Percentiles rank a stretch among this genome's conserved stretches.
Evolutionary conservation across 176 grass and related monocot genomes (phyloP).

Genomic region (Olyra latifolia): DNA sequence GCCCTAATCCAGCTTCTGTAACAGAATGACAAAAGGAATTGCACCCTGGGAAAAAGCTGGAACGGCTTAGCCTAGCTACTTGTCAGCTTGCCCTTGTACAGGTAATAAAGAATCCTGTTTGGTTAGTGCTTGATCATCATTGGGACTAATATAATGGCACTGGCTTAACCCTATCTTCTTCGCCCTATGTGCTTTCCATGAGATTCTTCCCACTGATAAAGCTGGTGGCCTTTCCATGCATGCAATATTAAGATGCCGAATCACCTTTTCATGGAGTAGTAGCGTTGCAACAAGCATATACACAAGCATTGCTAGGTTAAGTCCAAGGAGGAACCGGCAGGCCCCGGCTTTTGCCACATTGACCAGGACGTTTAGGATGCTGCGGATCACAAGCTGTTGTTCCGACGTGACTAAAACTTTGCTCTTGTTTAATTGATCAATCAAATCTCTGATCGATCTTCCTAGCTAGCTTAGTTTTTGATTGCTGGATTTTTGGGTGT

Average conservation of each 20-base stretch:
- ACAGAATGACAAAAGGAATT: constrained; percentile 52
- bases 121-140: constrained; percentile 37
- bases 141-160: constrained; percentile 37
- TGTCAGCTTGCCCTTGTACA: constrained; percentile 62
- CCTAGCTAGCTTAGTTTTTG: background rate
- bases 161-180: constrained; percentile 47
- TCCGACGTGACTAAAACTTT: constrained; percentile 22
- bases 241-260: constrained; percentile 17
- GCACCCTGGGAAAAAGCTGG: constrained; percentile 53
- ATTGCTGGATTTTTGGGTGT: constrained; percentile 17
- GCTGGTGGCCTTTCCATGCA: constrained; percentile 32
- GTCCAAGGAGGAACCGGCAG: constrained; percentile 51
- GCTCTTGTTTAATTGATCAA: constrained; percentile 32
- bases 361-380: constrained; percentile 39
- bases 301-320: constrained; percentile 12
- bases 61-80: constrained; percentile 41
- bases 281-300: background rate
- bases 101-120: constrained; percentile 22
- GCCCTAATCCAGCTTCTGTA: constrained; percentile 11
- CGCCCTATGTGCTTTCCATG: constrained; percentile 50
- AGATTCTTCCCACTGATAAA: constrained; percentile 61
- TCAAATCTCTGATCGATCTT: constrained; percentile 34
- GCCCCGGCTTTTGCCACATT: constrained; percentile 27
- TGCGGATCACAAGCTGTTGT: constrained; percentile 39
- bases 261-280: constrained; percentile 6